A percentile compares a stretch with the other conserved stretches of the same genome.
Evolutionary conservation across 2,329 filamentous ascomycete species (phyloP).

Genomic region (Pseudogymnoascus sp.): DNA sequence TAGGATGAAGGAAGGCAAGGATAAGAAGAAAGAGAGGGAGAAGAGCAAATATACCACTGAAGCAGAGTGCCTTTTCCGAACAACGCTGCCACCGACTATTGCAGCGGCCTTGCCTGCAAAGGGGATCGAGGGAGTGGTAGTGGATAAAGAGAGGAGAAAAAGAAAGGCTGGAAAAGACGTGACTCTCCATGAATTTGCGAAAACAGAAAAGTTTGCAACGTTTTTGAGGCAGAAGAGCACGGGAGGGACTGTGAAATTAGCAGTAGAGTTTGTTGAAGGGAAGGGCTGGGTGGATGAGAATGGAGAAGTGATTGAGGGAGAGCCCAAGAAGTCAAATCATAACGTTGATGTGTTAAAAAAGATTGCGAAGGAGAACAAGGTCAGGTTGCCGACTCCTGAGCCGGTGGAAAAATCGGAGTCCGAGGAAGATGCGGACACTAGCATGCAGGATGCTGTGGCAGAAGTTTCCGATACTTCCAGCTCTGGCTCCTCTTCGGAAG

Average conservation of each 20-base stretch:
- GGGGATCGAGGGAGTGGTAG: constrained; percentile 27
- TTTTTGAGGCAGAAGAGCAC: constrained; percentile 56
- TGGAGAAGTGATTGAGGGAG: constrained; percentile 63
- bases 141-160: constrained; percentile 46
- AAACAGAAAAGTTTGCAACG: constrained; percentile 70
- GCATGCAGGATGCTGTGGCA: neutral
- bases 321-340: constrained; percentile 21
- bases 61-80: constrained; percentile 78
- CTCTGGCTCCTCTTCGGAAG: constrained; percentile 20
- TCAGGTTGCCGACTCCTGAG: neutral
- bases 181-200: constrained; percentile 81
- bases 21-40: constrained; percentile 47
- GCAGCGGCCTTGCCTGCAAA: constrained; percentile 30
- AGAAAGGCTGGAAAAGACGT: constrained; percentile 54
- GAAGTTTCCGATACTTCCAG: constrained; percentile 20
- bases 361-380: constrained; percentile 4
- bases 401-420: neutral
- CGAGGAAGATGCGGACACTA: constrained; percentile 9
- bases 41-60: constrained; percentile 73
- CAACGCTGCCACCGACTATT: constrained; percentile 57
- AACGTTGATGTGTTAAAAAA: constrained; percentile 7
- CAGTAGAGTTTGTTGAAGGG: constrained; percentile 65
- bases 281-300: constrained; percentile 80
- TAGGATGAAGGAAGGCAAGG: constrained; percentile 38
- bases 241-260: constrained; percentile 33